phyloP scores from a whole-genome alignment of 352 stramenopile species.

The Elongisporangium anandrum region DNA sequence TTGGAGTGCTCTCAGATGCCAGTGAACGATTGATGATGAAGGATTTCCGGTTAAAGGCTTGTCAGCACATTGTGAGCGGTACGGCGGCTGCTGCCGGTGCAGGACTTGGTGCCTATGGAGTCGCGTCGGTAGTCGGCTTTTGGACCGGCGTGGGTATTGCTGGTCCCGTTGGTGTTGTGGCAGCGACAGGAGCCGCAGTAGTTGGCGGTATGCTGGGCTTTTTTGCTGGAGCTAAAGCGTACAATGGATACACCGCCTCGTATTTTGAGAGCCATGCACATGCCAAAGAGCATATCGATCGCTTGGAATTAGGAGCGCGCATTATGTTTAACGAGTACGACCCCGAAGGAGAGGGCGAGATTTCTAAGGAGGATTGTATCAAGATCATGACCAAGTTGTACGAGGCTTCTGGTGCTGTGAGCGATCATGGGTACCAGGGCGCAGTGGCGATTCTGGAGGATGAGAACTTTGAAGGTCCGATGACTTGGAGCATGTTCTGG shows the following conservation, averaged over 20 bases:
- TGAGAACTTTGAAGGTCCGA: conserved; percentile 53
- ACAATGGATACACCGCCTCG: conserved; percentile 58
- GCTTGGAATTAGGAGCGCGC: conserved; percentile 70
- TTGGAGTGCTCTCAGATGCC: conserved; percentile 58
- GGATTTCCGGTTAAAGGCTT: conserved; percentile 75
- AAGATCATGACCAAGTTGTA: conserved; percentile 77
- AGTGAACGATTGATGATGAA: conserved; percentile 83
- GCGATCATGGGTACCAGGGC: conserved; percentile 53
- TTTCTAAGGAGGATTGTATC: conserved; percentile 69
- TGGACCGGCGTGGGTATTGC: conserved; percentile 81
- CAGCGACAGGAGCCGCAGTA: conserved; percentile 71
- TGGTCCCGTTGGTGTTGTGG: conserved; percentile 70
- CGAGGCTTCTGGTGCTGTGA: conserved; percentile 61
- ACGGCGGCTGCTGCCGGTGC: conserved; percentile 70
- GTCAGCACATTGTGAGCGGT: conserved; percentile 76
- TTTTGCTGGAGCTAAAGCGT: conserved; percentile 77
- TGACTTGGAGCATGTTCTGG: conserved; percentile 86
- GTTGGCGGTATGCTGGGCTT: conserved; percentile 81
- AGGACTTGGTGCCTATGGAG: conserved; percentile 68
- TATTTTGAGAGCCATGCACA: conserved; percentile 79
- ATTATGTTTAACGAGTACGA: conserved; percentile 87
- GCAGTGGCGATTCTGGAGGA: conserved; percentile 55
- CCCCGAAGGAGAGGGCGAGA: conserved; percentile 42
- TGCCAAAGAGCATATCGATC: conserved; percentile 83
- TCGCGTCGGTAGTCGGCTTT: conserved; percentile 63